Percentiles rank a stretch among this genome's conserved stretches.
Conservation (phyloP, 2,329 filamentous ascomycete genomes). For the Ceratocystis albifundus region DNA sequence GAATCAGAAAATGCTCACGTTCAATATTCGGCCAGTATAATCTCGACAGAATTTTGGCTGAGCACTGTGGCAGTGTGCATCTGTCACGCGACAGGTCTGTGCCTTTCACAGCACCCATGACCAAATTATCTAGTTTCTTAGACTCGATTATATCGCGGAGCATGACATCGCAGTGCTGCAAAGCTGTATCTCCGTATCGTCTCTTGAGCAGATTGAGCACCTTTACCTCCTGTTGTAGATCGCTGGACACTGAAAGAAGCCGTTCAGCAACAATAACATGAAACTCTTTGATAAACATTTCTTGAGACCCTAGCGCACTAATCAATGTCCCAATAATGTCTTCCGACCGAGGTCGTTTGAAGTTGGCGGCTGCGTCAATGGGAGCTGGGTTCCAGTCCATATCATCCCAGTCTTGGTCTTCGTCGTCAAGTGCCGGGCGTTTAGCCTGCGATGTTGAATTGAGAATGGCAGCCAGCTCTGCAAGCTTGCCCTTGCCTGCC, state of each 20-base stretch:
- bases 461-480: conserved; percentile 57
- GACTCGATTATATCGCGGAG: conserved; percentile 85
- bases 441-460: conserved; percentile 47
- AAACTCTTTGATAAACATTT: conserved; percentile 88
- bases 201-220: conserved; percentile 80
- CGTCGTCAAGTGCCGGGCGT: conserved; percentile 44
- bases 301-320: conserved; percentile 74
- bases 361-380: conserved; percentile 83
- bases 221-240: conserved; percentile 67
- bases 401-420: conserved; percentile 79
- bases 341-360: conserved; percentile 75
- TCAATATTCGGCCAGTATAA: conserved; percentile 81
- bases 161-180: conserved; percentile 97
- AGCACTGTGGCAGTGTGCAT: conserved; percentile 35
- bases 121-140: conserved; percentile 49
- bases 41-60: conserved; percentile 78
- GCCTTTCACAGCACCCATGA: conserved; percentile 12
- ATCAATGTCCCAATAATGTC: conserved; percentile 89
- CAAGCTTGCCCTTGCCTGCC: conserved; percentile 40
- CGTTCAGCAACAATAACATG: conserved; percentile 80
- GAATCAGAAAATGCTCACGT: conserved; percentile 55
- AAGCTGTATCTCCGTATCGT: conserved; percentile 69
- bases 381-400: conserved; percentile 90
- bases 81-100: not conserved
- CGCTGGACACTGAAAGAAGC: conserved; percentile 52